phyloP scores from a whole-genome alignment of 352 stramenopile genomes.

The Elongisporangium undulatum region DNA sequence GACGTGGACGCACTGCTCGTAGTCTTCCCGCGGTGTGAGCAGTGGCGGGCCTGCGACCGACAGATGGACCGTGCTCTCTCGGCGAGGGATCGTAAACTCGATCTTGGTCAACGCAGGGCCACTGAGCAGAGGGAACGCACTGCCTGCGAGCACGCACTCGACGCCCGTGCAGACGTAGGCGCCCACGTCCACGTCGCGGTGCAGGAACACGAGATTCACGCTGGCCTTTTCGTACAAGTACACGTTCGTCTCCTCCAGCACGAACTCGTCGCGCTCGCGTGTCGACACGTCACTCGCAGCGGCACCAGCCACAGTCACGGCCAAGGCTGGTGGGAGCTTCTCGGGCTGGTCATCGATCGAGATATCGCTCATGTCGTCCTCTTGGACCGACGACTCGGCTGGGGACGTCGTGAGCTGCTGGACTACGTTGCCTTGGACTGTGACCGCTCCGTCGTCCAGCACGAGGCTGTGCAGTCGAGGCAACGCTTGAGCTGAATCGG shows the following conservation, averaged over 20 bases:
- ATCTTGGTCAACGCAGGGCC: conserved; percentile 18
- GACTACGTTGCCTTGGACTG: neutral
- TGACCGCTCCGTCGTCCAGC: conserved; percentile 6
- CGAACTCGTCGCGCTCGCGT: conserved; percentile 9
- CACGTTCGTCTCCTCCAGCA: conserved; percentile 50
- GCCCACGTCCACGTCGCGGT: conserved; percentile 37
- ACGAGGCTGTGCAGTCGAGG: conserved; percentile 14
- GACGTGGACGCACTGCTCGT: conserved; percentile 32
- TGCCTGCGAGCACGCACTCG: conserved; percentile 53
- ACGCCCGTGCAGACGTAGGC: conserved; percentile 47
- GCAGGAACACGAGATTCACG: conserved; percentile 43
- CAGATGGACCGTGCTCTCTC: conserved; percentile 52
- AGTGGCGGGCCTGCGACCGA: conserved; percentile 40
- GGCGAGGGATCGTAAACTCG: conserved; percentile 41
- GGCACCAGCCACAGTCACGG: neutral
- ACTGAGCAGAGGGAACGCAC: conserved; percentile 41
- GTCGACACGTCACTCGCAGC: neutral
- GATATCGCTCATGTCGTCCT: neutral
- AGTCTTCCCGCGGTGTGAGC: conserved; percentile 20
- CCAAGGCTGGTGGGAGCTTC: neutral
- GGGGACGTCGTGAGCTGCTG: neutral
- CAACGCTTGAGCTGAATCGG: neutral
- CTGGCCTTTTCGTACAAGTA: conserved; percentile 55
- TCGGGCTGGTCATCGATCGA: neutral
- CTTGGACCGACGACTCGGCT: neutral